Evolutionary conservation across 2,329 filamentous ascomycete genomes (phyloP).

Genomic region (Reticulascus tulasneorum): DNA sequence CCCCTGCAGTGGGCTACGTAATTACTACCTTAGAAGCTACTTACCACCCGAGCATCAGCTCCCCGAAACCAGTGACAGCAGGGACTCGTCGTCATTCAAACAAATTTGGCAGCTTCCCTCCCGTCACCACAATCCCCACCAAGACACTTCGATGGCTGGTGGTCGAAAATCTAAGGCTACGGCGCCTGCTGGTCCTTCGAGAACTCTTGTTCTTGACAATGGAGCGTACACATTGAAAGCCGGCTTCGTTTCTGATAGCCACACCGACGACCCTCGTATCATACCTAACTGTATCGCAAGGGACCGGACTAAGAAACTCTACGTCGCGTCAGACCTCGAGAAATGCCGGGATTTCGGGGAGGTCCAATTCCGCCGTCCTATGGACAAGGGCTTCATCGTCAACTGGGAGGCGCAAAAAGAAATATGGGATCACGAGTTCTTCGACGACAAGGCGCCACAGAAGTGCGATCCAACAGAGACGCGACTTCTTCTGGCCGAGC

Average conservation of each 20-base stretch:
- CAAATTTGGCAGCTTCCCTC: too few species aligned
- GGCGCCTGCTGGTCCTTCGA: slow-evolving; percentile 49
- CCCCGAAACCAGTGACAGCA: too few species aligned
- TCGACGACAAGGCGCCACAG: slow-evolving; percentile 62
- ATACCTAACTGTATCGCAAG: slow-evolving; percentile 89
- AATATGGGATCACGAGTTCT: slow-evolving; percentile 89
- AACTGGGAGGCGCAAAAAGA: slow-evolving; percentile 96
- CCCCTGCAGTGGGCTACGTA: too few species aligned
- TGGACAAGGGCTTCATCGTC: slow-evolving; percentile 92
- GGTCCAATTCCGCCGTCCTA: slow-evolving; percentile 77
- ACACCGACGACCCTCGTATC: slow-evolving; percentile 55
- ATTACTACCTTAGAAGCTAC: too few species aligned
- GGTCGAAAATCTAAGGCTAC: slow-evolving; percentile 50
- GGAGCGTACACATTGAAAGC: slow-evolving; percentile 90
- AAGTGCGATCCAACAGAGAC: slow-evolving; percentile 75
- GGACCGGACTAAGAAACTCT: slow-evolving; percentile 72
- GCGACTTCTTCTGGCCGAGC: slow-evolving; percentile 80
- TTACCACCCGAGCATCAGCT: too few species aligned
- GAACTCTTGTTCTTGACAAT: slow-evolving; percentile 88
- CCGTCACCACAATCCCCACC: not conserved
- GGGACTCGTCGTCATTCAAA: too few species aligned
- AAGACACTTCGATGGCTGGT: slow-evolving; percentile 33
- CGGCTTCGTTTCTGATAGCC: slow-evolving; percentile 59
- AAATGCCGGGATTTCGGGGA: slow-evolving; percentile 87
- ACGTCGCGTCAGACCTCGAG: slow-evolving; percentile 74